These are phyloP conservation scores for Colletotrichum kahawae DNA, from an alignment of 2,329 filamentous ascomycete genomes.

Conservation along the genomic window DNA sequence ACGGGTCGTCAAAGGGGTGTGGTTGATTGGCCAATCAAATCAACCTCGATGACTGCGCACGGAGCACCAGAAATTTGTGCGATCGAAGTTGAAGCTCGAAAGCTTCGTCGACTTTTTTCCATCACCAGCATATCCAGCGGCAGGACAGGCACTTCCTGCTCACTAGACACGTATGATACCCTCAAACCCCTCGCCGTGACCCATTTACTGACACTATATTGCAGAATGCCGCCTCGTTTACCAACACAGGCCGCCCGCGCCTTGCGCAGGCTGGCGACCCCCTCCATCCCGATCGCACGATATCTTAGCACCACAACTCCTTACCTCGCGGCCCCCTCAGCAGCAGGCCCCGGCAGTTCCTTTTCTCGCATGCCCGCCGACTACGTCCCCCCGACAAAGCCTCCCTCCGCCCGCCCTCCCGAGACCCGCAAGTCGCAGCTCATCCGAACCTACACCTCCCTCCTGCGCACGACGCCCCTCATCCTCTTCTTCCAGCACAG, in stretches of 20 bases:
- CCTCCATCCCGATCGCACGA: constrained; percentile 13
- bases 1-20: neutral
- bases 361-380: constrained; percentile 46
- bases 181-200: neutral
- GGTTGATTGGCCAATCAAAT: constrained; percentile 15
- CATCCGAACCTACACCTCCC: constrained; percentile 82
- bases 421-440: constrained; percentile 92
- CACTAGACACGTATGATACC: constrained; percentile 2
- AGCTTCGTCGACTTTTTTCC: constrained; percentile 20
- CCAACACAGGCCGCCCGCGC: constrained; percentile 18
- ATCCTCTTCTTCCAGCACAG: constrained; percentile 82
- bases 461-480: constrained; percentile 83
- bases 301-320: constrained; percentile 11
- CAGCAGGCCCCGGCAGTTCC: constrained; percentile 27
- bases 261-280: constrained; percentile 18
- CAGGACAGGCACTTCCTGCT: constrained; percentile 6
- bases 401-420: constrained; percentile 84
- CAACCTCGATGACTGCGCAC: neutral
- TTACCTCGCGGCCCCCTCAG: constrained; percentile 27
- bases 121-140: neutral
- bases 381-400: constrained; percentile 73
- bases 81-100: constrained; percentile 10
- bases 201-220: neutral
- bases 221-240: constrained; percentile 22
- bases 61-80: constrained; percentile 22